Base-by-base conservation (phyloP, 2,329 filamentous ascomycete species). In the Parasarocladium wereldwijsianum region DNA sequence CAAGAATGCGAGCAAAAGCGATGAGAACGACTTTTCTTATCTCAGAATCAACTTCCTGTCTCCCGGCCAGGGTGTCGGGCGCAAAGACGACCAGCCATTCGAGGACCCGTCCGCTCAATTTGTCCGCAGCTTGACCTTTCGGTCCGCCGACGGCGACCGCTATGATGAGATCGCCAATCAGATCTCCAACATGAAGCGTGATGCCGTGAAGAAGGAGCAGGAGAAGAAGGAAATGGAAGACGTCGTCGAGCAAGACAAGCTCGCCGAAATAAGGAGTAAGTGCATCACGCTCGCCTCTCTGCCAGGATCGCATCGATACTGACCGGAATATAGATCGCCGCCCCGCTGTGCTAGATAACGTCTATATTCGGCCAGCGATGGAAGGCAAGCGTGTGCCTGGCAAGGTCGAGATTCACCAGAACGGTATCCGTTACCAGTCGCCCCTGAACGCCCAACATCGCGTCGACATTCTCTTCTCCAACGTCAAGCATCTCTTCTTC, bases 171-270 rank as follows among this genome's bases (percentile, higher is more conserved):
- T 98, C 41, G 79, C 85, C 9, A 80, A 80, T 36, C 82, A 93
- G 47, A 96, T 98, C 43, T 87, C 84, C 8, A 90, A 94, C 47
- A 77, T 98, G 63, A 93, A 94, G 62, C 93, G 90, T 50, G 83
- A 87, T 42, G 76, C 82, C 5, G 72, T 83, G 24, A 86, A 93
- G 55, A 81, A 84, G 43, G 90, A 98, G 54, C 86, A 94, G 46
- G 87, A 94, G 56, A 94, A 96, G 72, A 98, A 98, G 60, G 87
- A 98, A 43, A 80, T 98, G 80, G 90, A 98, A 51, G 90, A 98
- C 54, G 90, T 98, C 14, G 86, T 98, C 5, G 90, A 96, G 55
- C 90, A 98, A 54, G 90, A 98, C 51, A 98, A 98, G 61, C 72
- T 98, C 31, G 65, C 92, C 41, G 86, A 94, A 49, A 86, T 96